phyloP scores from a whole-genome alignment of 352 stramenopile genomes.

The Nothophytophthora sp. region DNA sequence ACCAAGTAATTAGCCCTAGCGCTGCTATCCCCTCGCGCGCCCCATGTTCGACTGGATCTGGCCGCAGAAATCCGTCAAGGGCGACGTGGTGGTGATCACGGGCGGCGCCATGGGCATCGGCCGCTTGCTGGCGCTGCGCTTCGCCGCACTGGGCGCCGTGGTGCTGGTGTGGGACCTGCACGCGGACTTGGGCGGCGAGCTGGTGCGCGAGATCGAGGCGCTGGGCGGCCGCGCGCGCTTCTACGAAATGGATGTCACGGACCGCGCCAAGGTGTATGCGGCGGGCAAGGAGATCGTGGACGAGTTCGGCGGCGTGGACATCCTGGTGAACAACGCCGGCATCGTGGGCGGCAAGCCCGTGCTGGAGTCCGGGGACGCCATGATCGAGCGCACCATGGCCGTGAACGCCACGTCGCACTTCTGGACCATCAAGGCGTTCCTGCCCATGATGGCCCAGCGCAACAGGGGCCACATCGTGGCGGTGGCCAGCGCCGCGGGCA shows the following conservation, averaged over 20 bases:
- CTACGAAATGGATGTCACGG: slow-evolving; percentile 40
- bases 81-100: slow-evolving; percentile 56
- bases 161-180: slow-evolving; percentile 49
- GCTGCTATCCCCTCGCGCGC: neutral
- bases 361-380: slow-evolving; percentile 36
- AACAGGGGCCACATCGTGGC: slow-evolving; percentile 53
- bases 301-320: slow-evolving; percentile 33
- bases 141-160: slow-evolving; percentile 31
- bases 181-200: slow-evolving; percentile 14
- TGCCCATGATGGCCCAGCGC: slow-evolving; percentile 41
- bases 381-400: slow-evolving; percentile 49
- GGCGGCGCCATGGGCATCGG: slow-evolving; percentile 57
- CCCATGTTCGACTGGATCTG: slow-evolving; percentile 41
- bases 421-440: slow-evolving; percentile 51
- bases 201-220: slow-evolving; percentile 38
- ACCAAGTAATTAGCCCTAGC: no score
- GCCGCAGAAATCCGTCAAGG: slow-evolving; percentile 47
- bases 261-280: slow-evolving; percentile 31
- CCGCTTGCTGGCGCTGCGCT: slow-evolving; percentile 40
- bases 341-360: slow-evolving; percentile 46
- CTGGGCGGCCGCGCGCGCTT: slow-evolving; percentile 23
- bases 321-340: slow-evolving; percentile 57
- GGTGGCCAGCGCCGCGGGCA: slow-evolving; percentile 43
- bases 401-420: slow-evolving; percentile 56
- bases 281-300: slow-evolving; percentile 21